Percentiles rank a stretch among this genome's conserved stretches.
These are phyloP conservation scores for Chlorella sp. DNA, from an alignment of 139 green algal genomes.

Conservation along the genomic window DNA sequence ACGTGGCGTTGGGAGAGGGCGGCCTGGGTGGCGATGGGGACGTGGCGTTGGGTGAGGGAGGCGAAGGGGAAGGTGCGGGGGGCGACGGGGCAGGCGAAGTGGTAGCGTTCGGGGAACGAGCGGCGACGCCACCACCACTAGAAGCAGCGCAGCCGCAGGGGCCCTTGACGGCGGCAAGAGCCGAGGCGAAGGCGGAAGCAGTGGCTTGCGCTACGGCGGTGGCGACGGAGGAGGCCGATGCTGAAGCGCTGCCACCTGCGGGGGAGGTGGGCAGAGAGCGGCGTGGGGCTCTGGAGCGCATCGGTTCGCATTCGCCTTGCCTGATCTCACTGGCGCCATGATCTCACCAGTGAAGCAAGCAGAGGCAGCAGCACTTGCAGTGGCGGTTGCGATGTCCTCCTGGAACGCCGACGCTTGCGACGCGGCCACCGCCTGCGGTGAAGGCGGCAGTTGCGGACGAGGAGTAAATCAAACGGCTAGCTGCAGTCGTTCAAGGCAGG, in stretches of 20 bases:
- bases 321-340: no score
- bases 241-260: slow-evolving; percentile 13
- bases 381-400: slow-evolving; percentile 14
- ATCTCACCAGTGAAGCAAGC: slow-evolving; percentile 4
- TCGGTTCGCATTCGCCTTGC: no score
- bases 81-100: no score
- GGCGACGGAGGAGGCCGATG: slow-evolving; percentile 12
- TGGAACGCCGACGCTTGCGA: not conserved
- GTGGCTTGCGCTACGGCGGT: slow-evolving; percentile 22
- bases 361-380: slow-evolving; percentile 8
- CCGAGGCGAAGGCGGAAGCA: slow-evolving; percentile 18
- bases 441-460: not conserved
- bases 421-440: not conserved
- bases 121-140: not conserved
- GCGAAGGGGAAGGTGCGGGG: no score
- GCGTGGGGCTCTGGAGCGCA: no score
- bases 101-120: no score
- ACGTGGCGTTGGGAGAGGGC: no score
- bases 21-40: no score
- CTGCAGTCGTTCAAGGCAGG: not conserved
- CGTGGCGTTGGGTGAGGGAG: no score
- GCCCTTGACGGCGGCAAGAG: slow-evolving; percentile 14
- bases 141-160: slow-evolving; percentile 2
- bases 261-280: not conserved
- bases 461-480: not conserved